Percentiles rank a stretch among this genome's conserved stretches.
phyloP scores from a whole-genome alignment of 805 yeast genomes.

The Pichia nanzhaoensis region DNA sequence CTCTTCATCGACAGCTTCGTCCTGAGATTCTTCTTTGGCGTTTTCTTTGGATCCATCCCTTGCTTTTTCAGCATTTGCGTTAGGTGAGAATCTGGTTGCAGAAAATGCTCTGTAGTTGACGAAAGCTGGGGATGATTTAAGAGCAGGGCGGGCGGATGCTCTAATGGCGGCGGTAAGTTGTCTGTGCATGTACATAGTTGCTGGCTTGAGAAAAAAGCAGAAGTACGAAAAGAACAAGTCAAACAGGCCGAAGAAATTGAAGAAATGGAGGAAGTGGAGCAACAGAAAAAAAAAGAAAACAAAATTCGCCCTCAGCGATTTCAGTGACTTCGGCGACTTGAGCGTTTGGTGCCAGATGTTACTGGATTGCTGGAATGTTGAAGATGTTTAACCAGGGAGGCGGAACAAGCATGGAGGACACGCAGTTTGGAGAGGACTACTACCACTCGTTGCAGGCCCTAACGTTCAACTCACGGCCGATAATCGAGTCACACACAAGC shows the following conservation, averaged over 20 bases:
- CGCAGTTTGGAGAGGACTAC: slow-evolving; percentile 52
- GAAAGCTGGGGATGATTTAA: slow-evolving; percentile 12
- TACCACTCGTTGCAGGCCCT: slow-evolving; percentile 63
- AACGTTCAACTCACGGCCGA: slow-evolving; percentile 85
- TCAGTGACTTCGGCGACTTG: no score
- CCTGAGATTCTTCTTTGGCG: slow-evolving; percentile 10
- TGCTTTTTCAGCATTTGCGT: slow-evolving; percentile 21
- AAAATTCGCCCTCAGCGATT: not conserved
- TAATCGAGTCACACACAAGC: slow-evolving; percentile 75
- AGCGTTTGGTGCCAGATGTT: no score
- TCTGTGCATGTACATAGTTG: slow-evolving; percentile 24
- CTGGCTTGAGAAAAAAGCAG: no score
- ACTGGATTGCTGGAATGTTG: no score
- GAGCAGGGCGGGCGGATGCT: slow-evolving; percentile 7
- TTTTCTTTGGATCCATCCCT: slow-evolving; percentile 12
- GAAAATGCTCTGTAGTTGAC: slow-evolving; percentile 21
- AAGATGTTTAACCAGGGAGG: no score
- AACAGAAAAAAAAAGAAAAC: not conserved
- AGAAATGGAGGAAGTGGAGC: not conserved
- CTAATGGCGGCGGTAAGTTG: slow-evolving; percentile 19
- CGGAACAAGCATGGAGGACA: no score
- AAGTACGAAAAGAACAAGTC: no score
- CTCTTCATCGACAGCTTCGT: slow-evolving; percentile 15
- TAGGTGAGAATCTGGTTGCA: slow-evolving; percentile 19
- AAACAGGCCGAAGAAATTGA: not conserved